Base-by-base conservation (phyloP, 805 yeast genomes). In the Ogataea neopini region DNA sequence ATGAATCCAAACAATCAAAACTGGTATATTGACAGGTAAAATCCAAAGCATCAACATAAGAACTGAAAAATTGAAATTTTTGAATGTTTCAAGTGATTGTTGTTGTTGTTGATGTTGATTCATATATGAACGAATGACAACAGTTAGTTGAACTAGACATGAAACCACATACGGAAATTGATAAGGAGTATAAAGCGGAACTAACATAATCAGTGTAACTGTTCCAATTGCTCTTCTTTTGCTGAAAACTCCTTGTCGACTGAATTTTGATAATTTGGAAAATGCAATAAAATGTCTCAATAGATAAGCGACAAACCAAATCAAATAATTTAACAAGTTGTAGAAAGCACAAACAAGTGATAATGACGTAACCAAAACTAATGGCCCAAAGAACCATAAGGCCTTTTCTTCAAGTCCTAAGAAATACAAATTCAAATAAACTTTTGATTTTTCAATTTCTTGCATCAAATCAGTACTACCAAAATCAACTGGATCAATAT, bases 1-100 rank as follows among this genome's bases (percentile, higher is more conserved):
- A 59, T 88, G 96, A 28, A 87, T 69, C 73, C 90, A 89, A 1
- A 90, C 96, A 48, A 89, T 71, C 23, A 90, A 62, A 1, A 86
- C 81, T 0, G 97, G 96, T 1, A 83, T 70, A 57, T 86, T 86
- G 17, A 89, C 80, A 0, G 96, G 96, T 4, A 88, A 66, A 8
- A 88, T 74, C 86, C 96, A 86, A 8, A 87, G 51, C 84, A 89
- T 79, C 45, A 89, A 57, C 60, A 88, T 66, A 23, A 86, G 62
- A 2, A 88, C 51, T 1, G 91, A 75, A n/a, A 80, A 49, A 51
- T 84, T 81, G 63, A 76, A 88, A 56, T 86, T 84, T 53, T 70
- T 67, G 48, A 76, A 66, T 55, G 71, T 74, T 22, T 56, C 59
- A 34, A 50, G 39, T n/a, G 30, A 15, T 22, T 42, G 47, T 3